Conservation (phyloP, 331 rosid species). For the Quercus tomentella region DNA sequence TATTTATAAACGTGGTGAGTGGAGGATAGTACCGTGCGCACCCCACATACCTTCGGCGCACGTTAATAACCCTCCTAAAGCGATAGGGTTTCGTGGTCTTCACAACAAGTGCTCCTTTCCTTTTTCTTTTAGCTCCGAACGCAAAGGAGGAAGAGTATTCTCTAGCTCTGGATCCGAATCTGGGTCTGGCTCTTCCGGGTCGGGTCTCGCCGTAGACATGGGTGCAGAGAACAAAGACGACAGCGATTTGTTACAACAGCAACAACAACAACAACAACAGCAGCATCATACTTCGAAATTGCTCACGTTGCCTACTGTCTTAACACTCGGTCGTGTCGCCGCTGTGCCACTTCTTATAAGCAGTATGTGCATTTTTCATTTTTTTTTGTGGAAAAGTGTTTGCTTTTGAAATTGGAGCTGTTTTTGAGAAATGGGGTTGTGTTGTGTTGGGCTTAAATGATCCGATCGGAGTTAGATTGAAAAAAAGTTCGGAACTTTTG, state of each 20-base stretch:
- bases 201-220: conserved; percentile 43
- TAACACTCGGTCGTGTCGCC: conserved; percentile 92
- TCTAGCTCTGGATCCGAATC: conserved; percentile 23
- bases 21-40: conserved; percentile 38
- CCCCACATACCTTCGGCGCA: conserved; percentile 27
- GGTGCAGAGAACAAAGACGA: conserved; percentile 47
- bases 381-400: not conserved
- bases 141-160: conserved; percentile 20
- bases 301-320: conserved; percentile 84
- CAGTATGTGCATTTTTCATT: conserved; percentile 36
- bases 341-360: conserved; percentile 77
- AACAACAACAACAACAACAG: conserved; percentile 6
- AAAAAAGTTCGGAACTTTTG: not conserved
- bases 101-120: conserved; percentile 13
- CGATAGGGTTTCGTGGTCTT: conserved; percentile 25
- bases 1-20: conserved; percentile 18
- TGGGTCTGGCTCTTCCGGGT: conserved; percentile 18
- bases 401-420: not conserved
- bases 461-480: not conserved
- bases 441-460: not conserved
- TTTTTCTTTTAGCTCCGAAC: conserved; percentile 14
- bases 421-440: not conserved
- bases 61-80: conserved; percentile 9
- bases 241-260: conserved; percentile 22
- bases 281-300: conserved; percentile 45